Percentiles rank a stretch among this genome's conserved stretches.
phyloP scores from a whole-genome alignment of 805 yeast species.

The Cyberlindnera maclurae region DNA sequence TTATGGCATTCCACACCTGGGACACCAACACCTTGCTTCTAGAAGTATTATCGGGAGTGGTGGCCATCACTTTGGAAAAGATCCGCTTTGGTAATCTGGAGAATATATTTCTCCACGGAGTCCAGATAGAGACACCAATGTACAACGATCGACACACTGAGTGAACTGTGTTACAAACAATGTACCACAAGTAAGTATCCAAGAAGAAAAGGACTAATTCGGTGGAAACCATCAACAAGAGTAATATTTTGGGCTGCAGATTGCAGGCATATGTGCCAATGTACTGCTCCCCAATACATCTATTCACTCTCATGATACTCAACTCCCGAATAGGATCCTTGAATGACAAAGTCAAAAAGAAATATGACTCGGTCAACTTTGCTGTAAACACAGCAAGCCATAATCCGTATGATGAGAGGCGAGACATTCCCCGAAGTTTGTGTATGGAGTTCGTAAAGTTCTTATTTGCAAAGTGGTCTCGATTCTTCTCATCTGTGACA shows the following conservation, averaged over 20 bases:
- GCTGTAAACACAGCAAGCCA: slow-evolving; percentile 64
- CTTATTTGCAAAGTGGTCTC: slow-evolving; percentile 45
- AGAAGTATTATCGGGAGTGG: slow-evolving; percentile 79
- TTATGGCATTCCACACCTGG: slow-evolving; percentile 98
- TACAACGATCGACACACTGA: slow-evolving; percentile 67
- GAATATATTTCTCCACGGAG: slow-evolving; percentile 83
- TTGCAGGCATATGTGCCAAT: slow-evolving; percentile 48
- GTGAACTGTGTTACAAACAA: slow-evolving; percentile 68
- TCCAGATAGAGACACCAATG: slow-evolving; percentile 76
- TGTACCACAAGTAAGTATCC: slow-evolving; percentile 83
- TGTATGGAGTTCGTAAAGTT: slow-evolving; percentile 57
- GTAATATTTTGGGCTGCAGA: slow-evolving; percentile 49
- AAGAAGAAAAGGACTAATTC: slow-evolving; percentile 66
- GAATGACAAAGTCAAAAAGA: slow-evolving; percentile 64
- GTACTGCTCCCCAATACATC: slow-evolving; percentile 56
- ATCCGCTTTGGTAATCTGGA: slow-evolving; percentile 72
- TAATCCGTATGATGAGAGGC: slow-evolving; percentile 56
- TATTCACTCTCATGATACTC: slow-evolving; percentile 42
- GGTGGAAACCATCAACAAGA: slow-evolving; percentile 46
- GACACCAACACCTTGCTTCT: slow-evolving; percentile 96
- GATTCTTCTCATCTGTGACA: slow-evolving; percentile 20
- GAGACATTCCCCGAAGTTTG: slow-evolving; percentile 43
- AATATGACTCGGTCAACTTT: slow-evolving; percentile 71
- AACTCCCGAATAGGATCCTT: slow-evolving; percentile 70
- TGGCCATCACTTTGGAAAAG: slow-evolving; percentile 52